These are phyloP conservation scores for Globisporangium apiculatum DNA, from an alignment of 352 stramenopile genomes.

Conservation along the genomic window DNA sequence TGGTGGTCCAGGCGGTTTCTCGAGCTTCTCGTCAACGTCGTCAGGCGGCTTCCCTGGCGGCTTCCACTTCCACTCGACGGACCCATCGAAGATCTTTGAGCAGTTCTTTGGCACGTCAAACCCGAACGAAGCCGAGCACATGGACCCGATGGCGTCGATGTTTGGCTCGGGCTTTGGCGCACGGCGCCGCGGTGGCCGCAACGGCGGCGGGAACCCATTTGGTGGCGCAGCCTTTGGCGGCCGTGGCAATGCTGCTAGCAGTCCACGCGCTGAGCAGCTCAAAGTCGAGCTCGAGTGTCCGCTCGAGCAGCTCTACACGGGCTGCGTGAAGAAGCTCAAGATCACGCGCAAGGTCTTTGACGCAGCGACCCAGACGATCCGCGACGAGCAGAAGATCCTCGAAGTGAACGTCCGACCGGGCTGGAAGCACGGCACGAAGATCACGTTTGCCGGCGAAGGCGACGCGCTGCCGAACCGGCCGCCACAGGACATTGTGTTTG, in stretches of 20 bases:
- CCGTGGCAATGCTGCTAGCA: constrained; percentile 23
- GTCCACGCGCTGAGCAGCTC: constrained; percentile 35
- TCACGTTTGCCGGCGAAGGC: constrained; percentile 93
- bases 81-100: constrained; percentile 87
- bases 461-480: constrained; percentile 88
- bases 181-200: not conserved
- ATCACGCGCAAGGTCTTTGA: constrained; percentile 91
- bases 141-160: constrained; percentile 64
- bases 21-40: constrained; percentile 21
- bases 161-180: constrained; percentile 19
- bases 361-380: constrained; percentile 69
- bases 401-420: constrained; percentile 95
- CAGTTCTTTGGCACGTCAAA: constrained; percentile 88
- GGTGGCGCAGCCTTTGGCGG: constrained; percentile 23
- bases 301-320: constrained; percentile 84
- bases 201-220: not conserved
- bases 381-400: constrained; percentile 93
- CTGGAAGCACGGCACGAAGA: constrained; percentile 94
- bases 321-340: constrained; percentile 90
- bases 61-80: constrained; percentile 75
- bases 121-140: constrained; percentile 60
- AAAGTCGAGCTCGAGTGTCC: constrained; percentile 89
- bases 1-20: constrained; percentile 33
- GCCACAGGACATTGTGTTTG: constrained; percentile 94
- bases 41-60: constrained; percentile 44